phyloP scores from a whole-genome alignment of 148 eudicot species.

The Diospyros kaki region DNA sequence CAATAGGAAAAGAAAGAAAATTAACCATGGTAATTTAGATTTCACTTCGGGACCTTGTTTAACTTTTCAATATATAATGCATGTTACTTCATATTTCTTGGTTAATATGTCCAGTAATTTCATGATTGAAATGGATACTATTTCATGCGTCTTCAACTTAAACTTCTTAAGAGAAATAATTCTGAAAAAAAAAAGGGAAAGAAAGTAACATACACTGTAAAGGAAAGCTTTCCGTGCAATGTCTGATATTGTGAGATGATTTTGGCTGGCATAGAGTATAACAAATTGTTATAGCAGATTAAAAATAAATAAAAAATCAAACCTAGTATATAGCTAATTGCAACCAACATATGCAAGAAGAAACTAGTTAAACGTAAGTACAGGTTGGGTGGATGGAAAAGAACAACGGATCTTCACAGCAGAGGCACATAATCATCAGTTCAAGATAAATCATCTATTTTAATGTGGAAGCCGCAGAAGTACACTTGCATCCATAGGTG shows the following conservation, averaged over 20 bases:
- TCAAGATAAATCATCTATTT: no score
- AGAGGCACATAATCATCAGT: no score
- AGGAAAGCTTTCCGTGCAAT: conserved; percentile 95
- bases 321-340: not conserved
- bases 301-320: not conserved
- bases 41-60: not conserved
- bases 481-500: no score
- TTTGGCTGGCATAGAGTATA: conserved; percentile 52
- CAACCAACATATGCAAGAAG: not conserved
- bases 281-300: not conserved
- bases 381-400: not conserved
- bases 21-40: not conserved
- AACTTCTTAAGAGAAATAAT: not conserved
- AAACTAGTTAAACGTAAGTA: not conserved
- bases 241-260: conserved; percentile 84
- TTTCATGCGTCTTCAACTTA: not conserved
- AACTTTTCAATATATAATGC: not conserved
- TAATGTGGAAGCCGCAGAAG: no score
- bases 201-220: conserved; percentile 69
- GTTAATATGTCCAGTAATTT: not conserved
- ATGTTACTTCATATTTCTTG: not conserved
- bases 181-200: not conserved
- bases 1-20: not conserved
- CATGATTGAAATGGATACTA: not conserved
- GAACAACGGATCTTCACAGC: no score